Evolutionary conservation across 1,139 yeast species (phyloP), one percentile per base, ranked within the genome.

Genomic region (Debaryomyces nepalensis): DNA sequence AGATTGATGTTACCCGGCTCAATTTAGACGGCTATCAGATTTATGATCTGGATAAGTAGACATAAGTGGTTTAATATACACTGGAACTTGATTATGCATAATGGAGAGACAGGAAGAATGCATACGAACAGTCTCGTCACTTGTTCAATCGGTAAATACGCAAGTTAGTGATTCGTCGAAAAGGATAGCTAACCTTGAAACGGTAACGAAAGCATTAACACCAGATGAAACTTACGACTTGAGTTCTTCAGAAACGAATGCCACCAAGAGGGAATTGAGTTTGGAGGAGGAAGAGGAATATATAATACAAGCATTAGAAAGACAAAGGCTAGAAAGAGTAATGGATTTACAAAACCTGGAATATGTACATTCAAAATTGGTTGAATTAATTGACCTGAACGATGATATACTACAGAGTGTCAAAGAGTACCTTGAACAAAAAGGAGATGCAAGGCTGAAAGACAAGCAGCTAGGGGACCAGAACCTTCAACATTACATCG

Each of bases 331-430:
- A 4, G 57, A 55, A 10, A 47, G 74, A 24, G 58, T 75, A 5
- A 62, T 73, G 70, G 74, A 69, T 24, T 57, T 77, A 2, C 80
- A 76, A 50, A 59, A 68, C 37, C 75, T 75, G 42, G 78, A 74
- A 33, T 70, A 54, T 43, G 40, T 73, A 1, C 46, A 64, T 1
- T 62, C 54, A 11, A 70, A 68, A 48, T 53, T 75, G 44, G 40
- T 49, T n/a, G 69, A 64, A 22, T 46, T 75, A 20, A 54, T 74
- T 2, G 55, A 53, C 18, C 75, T 73, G 47, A 71, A 75, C 47
- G 60, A 68, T 30, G 74, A 69, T 11, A 62, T 76, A 22, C 54
- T 75, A 4, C 64, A 60, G 4, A 66, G 70, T 0, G 67, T 75
- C 5, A 61, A 63, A 30, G 72, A 67, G n/a, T 73, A 67, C 57